These are phyloP conservation scores for Tothia fuscella DNA, from an alignment of 2,329 filamentous ascomycete genomes.

Conservation along the genomic window DNA sequence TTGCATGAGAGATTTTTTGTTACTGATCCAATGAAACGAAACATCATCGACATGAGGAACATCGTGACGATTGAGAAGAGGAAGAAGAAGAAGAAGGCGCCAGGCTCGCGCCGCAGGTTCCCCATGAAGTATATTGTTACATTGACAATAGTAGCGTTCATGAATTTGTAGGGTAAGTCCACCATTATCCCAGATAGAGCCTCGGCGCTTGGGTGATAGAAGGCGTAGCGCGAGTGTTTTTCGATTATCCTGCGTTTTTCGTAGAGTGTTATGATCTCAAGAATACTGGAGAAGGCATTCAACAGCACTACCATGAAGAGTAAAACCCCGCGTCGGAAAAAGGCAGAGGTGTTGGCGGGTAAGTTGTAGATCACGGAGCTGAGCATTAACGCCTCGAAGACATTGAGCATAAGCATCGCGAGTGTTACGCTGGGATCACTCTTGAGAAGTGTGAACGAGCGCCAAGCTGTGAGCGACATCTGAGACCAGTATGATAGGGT, in stretches of 20 bases:
- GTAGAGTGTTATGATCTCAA: constrained; percentile 67
- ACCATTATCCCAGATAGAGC: constrained; percentile 17
- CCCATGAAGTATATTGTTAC: constrained; percentile 40
- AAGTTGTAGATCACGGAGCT: constrained; percentile 8
- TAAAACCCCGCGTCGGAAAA: constrained; percentile 50
- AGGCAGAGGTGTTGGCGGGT: constrained; percentile 37
- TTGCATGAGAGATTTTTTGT: constrained; percentile 14
- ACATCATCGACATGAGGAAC: constrained; percentile 34
- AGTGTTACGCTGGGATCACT: constrained; percentile 30
- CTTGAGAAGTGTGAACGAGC: not conserved
- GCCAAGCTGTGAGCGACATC: not conserved
- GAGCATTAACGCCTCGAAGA: constrained; percentile 1
- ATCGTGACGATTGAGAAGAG: constrained; percentile 31
- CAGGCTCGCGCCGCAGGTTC: constrained; percentile 33
- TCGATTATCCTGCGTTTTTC: constrained; percentile 56
- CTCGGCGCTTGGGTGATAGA: constrained; percentile 53
- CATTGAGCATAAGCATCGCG: constrained; percentile 45
- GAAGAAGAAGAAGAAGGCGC: constrained; percentile 36
- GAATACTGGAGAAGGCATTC: constrained; percentile 58
- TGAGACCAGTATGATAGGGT: not conserved
- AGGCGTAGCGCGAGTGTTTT: constrained; percentile 55
- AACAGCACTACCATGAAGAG: constrained; percentile 57
- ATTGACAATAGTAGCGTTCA: constrained; percentile 30
- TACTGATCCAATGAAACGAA: constrained; percentile 28
- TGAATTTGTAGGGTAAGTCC: constrained; percentile 35